These are phyloP conservation scores for Candida sojae DNA, from an alignment of 1,139 yeast genomes.

Conservation along the genomic window DNA sequence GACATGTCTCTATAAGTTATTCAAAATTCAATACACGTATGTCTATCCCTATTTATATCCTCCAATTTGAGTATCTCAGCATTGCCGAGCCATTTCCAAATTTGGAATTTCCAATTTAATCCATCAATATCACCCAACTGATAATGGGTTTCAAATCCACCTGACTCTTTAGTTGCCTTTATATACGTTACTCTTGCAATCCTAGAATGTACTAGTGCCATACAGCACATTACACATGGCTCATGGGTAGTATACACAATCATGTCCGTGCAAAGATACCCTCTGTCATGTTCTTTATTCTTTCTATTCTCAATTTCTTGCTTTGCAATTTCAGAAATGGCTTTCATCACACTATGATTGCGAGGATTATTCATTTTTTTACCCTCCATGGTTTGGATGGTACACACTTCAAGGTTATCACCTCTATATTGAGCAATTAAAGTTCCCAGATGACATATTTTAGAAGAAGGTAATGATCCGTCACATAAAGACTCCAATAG, in stretches of 20 bases:
- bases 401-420: conserved; percentile 12
- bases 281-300: conserved; percentile 15
- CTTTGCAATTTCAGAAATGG: conserved; percentile 62
- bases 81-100: conserved; percentile 61
- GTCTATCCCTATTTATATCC: background rate
- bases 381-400: conserved; percentile 24
- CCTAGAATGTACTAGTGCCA: conserved; percentile 95
- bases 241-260: conserved; percentile 90
- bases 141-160: conserved; percentile 65
- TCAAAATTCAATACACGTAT: conserved; percentile 6
- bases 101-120: conserved; percentile 80
- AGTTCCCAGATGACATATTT: conserved; percentile 5
- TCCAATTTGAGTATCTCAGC: conserved; percentile 21
- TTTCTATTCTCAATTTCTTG: conserved; percentile 40
- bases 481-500: conserved; percentile 16
- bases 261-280: conserved; percentile 73
- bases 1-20: background rate
- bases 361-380: conserved; percentile 43
- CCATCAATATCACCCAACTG: conserved; percentile 72
- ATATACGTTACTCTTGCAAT: conserved; percentile 69
- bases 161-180: conserved; percentile 33
- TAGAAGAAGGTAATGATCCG: background rate
- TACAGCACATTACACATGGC: conserved; percentile 95
- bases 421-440: conserved; percentile 9
- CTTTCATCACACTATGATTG: conserved; percentile 73